These are phyloP conservation scores for Rhizopus microsporus DNA, from an alignment of 371 early-diverging fungal species.

Conservation along the genomic window DNA sequence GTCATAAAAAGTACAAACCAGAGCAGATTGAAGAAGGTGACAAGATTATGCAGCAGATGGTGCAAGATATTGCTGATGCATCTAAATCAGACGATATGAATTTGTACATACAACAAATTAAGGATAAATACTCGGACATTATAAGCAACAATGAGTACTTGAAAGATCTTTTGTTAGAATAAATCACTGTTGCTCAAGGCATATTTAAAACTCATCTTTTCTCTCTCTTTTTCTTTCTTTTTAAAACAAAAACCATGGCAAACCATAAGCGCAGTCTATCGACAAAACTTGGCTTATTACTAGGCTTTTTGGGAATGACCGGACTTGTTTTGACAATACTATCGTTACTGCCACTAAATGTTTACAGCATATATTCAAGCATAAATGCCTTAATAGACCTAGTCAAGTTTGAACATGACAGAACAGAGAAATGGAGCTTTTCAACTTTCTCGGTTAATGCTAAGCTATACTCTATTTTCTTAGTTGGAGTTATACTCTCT, in stretches of 20 bases:
- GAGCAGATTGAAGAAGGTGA: conserved; percentile 1
- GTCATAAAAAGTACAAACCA: background rate
- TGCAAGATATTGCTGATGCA: background rate
- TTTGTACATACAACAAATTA: background rate
- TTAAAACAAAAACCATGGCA: background rate
- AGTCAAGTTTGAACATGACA: conserved; percentile 14
- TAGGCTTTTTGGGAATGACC: conserved; percentile 28
- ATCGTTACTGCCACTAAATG: conserved; percentile 25
- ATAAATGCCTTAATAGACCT: conserved; percentile 10
- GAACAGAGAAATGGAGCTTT: conserved; percentile 8
- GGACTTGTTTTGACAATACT: conserved; percentile 26
- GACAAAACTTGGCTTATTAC: conserved; percentile 16
- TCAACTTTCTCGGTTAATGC: conserved; percentile 7
- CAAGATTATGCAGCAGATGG: background rate
- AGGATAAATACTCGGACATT: background rate
- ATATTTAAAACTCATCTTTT: conserved; percentile 1
- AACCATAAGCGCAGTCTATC: background rate
- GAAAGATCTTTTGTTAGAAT: background rate
- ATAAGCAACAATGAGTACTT: background rate
- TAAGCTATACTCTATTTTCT: conserved; percentile 14
- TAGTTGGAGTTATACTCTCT: conserved; percentile 11
- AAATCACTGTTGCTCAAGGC: background rate
- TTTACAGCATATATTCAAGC: conserved; percentile 19
- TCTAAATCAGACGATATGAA: too few species aligned
- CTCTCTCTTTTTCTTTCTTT: conserved; percentile 1